Conservation (phyloP, 2,329 filamentous ascomycete genomes). For the Diaporthe sp. region DNA sequence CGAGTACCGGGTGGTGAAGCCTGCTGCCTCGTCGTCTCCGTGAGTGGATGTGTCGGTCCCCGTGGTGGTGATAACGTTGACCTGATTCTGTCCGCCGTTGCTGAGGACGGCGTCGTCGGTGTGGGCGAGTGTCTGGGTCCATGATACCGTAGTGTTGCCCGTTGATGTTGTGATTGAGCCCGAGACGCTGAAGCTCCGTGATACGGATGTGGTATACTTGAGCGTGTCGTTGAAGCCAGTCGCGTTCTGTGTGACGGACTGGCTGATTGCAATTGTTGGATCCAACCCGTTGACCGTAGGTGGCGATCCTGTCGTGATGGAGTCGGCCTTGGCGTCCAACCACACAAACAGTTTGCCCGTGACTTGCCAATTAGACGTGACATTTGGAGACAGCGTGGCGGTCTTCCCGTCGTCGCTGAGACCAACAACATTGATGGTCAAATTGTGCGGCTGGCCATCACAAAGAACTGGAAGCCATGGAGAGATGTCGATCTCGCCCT, state of each 20-base stretch:
- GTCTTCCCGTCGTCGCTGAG: constrained; percentile 68
- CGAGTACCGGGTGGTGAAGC: constrained; percentile 60
- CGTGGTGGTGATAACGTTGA: constrained; percentile 50
- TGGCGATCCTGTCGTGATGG: constrained; percentile 64
- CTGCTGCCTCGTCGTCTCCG: background rate
- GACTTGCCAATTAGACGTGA: constrained; percentile 79
- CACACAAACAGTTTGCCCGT: constrained; percentile 86
- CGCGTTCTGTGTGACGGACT: constrained; percentile 57
- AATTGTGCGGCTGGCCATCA: constrained; percentile 74
- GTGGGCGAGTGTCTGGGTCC: constrained; percentile 71
- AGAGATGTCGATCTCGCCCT: constrained; percentile 86
- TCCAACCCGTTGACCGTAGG: constrained; percentile 51
- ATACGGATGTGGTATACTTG: constrained; percentile 68
- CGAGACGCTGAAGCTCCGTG: constrained; percentile 67
- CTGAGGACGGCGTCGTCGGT: constrained; percentile 64
- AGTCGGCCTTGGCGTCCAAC: constrained; percentile 65
- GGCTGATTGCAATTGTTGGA: constrained; percentile 65
- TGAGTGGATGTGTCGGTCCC: constrained; percentile 48
- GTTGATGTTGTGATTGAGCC: constrained; percentile 66
- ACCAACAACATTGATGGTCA: constrained; percentile 78
- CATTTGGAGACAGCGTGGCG: constrained; percentile 65
- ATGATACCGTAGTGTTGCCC: constrained; percentile 54
- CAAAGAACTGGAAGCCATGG: constrained; percentile 80
- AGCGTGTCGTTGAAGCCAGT: constrained; percentile 74
- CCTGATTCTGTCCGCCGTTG: constrained; percentile 57